These are phyloP conservation scores for Coelastrella sp. DNA, from an alignment of 139 green algal genomes.

Conservation along the genomic window DNA sequence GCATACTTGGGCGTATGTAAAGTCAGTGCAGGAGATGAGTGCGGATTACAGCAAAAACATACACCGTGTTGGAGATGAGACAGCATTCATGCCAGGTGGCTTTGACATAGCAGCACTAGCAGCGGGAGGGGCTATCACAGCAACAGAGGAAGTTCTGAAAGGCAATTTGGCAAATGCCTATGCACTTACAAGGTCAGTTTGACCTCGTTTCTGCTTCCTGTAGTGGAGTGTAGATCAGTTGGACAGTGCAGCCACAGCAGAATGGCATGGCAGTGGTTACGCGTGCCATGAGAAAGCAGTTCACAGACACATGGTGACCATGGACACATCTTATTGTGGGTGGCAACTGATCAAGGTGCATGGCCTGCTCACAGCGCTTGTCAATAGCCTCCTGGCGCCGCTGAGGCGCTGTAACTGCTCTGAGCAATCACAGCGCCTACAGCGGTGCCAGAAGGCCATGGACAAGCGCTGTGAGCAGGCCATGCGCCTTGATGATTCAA, in stretches of 20 bases:
- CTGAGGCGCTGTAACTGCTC: not conserved
- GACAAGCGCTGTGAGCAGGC: not conserved
- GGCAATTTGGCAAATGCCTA: constrained; percentile 32
- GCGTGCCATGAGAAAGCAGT: not conserved
- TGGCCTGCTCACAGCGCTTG: not conserved
- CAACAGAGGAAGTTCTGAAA: constrained; percentile 62
- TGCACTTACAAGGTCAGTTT: constrained; percentile 23
- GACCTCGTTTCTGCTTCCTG: no score
- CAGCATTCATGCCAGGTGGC: constrained; percentile 52
- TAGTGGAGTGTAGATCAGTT: no score
- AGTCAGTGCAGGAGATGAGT: constrained; percentile 21
- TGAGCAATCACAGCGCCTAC: not conserved
- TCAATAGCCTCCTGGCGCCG: not conserved
- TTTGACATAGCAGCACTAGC: constrained; percentile 64
- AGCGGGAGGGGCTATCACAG: constrained; percentile 64
- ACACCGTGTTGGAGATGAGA: constrained; percentile 50
- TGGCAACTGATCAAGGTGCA: not conserved
- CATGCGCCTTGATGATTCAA: not conserved
- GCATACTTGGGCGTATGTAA: constrained; percentile 40
- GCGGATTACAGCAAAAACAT: constrained; percentile 43
- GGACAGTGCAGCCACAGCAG: no score
- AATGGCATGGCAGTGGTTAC: no score
- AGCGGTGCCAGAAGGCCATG: not conserved
- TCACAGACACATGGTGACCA: not conserved
- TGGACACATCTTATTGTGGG: not conserved